These are phyloP conservation scores for Biscutella auriculata DNA, from an alignment of 441 rosid species.

Conservation along the genomic window DNA sequence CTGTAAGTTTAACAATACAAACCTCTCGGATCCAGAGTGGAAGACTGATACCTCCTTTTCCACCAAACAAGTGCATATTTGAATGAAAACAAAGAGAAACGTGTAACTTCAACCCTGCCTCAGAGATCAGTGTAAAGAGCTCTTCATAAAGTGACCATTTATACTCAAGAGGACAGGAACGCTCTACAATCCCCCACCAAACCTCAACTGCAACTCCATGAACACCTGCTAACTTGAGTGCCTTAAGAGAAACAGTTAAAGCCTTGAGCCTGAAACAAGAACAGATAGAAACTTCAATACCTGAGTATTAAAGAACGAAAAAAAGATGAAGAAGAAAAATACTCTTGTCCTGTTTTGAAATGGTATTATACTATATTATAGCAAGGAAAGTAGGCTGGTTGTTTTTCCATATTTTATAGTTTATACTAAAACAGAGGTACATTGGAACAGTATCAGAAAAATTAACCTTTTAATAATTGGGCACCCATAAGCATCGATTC, in stretches of 20 bases:
- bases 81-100: slow-evolving; percentile 56
- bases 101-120: slow-evolving; percentile 46
- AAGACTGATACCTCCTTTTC: slow-evolving; percentile 43
- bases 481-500: slow-evolving; percentile 43
- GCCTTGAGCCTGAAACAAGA: slow-evolving; percentile 48
- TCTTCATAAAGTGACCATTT: slow-evolving; percentile 54
- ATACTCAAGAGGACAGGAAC: slow-evolving; percentile 40
- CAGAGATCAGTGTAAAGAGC: slow-evolving; percentile 41
- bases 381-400: not conserved
- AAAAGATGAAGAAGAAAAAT: not conserved
- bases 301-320: not conserved
- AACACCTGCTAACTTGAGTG: slow-evolving; percentile 61
- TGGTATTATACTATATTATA: slow-evolving; percentile 6
- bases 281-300: slow-evolving; percentile 14
- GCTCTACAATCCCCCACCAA: slow-evolving; percentile 68
- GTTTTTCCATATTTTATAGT: no score
- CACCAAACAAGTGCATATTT: slow-evolving; percentile 29
- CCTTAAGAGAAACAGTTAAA: slow-evolving; percentile 46
- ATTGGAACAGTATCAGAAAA: not conserved
- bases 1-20: slow-evolving; percentile 16
- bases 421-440: not conserved
- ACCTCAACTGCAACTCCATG: slow-evolving; percentile 59
- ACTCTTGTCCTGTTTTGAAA: not conserved
- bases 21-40: slow-evolving; percentile 56
- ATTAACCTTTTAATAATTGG: slow-evolving; percentile 39